Base-by-base conservation (phyloP, 2,329 filamentous ascomycete species). In the Botrytis medusae region DNA sequence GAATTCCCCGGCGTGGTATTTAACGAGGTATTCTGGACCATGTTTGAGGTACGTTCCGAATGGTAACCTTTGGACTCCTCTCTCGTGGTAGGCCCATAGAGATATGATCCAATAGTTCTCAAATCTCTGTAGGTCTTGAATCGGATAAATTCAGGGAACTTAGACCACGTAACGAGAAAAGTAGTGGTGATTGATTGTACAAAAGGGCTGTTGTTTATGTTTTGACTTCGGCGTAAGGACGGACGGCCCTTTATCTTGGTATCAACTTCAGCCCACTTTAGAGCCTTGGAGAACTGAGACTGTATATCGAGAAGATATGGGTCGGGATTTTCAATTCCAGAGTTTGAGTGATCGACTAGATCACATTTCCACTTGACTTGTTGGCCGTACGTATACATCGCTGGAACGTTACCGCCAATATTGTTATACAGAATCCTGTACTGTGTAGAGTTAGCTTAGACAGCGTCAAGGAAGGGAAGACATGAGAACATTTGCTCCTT, bases 41-140 rank as follows among this genome's bases (percentile, higher is more conserved):
- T 64, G 14, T 64, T 64, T 46, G 18, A 64, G 42, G 62, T 64
- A 64, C 40, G 46, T 64, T 7, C 42, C 42, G 20, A 64, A 64
- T 64, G 62, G n/a, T 20, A 64, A 22, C 18, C 60, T 42, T 25
- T 63, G 60, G 9, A 44, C 60, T 20, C 37, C 34, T 60, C 34
- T 60, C 37, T 25, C 8, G n/a, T 44, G 40, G n/a, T 3, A 32
- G n/a, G 22, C 14, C 37, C 40, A 64, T 64, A 64, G 42, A 64
- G n/a, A 64, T 46, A 64, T 7, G 20, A 46, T 64, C 42, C 62
- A 25, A 4, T 18, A 22, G n/a, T 46, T 46, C 10, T 46, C 40
- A 46, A 6, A 25, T 34, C 7, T 64, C 2, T 7, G 62, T 64
- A 64, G 1, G 62, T 46, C 8, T 25, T 6, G 22, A 46, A 34